phyloP scores from a whole-genome alignment of 2,329 filamentous ascomycete genomes.

The Aspergillus costaricaensis region DNA sequence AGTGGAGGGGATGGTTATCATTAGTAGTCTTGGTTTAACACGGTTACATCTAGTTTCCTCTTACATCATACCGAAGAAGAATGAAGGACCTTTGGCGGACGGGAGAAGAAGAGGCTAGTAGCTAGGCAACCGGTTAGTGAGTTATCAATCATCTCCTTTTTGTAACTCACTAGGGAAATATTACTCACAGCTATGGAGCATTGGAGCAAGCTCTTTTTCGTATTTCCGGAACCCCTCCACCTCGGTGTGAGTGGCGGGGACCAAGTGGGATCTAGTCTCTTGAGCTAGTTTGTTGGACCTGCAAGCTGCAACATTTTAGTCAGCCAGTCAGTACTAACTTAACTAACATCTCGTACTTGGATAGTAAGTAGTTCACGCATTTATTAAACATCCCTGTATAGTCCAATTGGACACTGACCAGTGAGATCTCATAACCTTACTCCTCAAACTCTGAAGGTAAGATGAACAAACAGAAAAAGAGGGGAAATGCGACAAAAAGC shows the following conservation, averaged over 20 bases:
- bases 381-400: no score
- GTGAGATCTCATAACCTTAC: no score
- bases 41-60: background rate
- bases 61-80: background rate
- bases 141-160: no score
- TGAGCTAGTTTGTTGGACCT: background rate
- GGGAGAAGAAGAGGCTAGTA: background rate
- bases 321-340: no score
- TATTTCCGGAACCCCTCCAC: background rate
- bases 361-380: no score
- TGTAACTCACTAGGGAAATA: no score
- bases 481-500: background rate
- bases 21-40: no score
- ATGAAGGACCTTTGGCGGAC: background rate
- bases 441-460: no score
- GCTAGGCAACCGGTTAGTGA: no score
- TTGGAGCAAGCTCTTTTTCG: background rate
- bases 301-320: background rate
- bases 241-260: background rate
- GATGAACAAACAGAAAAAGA: background rate
- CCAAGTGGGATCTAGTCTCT: background rate
- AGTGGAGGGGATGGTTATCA: background rate
- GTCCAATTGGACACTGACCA: no score
- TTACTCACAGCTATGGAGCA: background rate
- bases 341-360: no score